Evolutionary conservation across 306 rosid genomes (phyloP), one percentile per base, ranked within the genome.

Genomic region (Acacia confusa): DNA sequence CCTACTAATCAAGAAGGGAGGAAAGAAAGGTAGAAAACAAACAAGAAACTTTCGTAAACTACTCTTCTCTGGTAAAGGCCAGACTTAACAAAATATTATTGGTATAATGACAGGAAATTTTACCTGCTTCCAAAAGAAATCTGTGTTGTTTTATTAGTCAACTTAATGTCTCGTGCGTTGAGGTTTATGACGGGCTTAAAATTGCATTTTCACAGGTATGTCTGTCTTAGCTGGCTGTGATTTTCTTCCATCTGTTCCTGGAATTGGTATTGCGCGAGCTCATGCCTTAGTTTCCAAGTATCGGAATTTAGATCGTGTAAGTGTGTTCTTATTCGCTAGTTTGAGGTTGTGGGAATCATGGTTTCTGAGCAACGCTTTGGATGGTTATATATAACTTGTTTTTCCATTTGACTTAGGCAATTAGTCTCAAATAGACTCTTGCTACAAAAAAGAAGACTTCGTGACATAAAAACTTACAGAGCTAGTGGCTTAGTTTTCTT

Each of bases 171-270:
- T 79, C 75, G 53, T 32, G 2, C 36, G 12, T 70, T 19, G n/a
- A 5, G 65, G 52, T 55, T 45, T 13, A 57, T 74, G 64, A 45
- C 67, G 69, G 55, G 30, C 53, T 83, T 63, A 67, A 38, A 41
- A 38, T 16, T 47, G 22, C 25, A 28, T 82, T 82, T 3, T 38
- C 27, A 6, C 92, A 95, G 97, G 99, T 61, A 93, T 95, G 99
- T 93, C 97, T 81, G 94, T 93, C 66, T 82, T 95, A 75, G 99
- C 99, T 60, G 99, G 99, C 81, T 93, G 99, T 82, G 99, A 95
- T 82, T 93, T 95, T 89, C 99, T 93, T 85, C 87, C 97, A 67
- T 95, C 99, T 79, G 94, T 95, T 84, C 97, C 94, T 69, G 97
- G 99, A 86, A 95, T 93, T 67, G 99, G 99, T 71, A 94, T 95